Base-by-base conservation (phyloP, 495 filamentous ascomycete genomes). In the Bathelium albidoporum region DNA sequence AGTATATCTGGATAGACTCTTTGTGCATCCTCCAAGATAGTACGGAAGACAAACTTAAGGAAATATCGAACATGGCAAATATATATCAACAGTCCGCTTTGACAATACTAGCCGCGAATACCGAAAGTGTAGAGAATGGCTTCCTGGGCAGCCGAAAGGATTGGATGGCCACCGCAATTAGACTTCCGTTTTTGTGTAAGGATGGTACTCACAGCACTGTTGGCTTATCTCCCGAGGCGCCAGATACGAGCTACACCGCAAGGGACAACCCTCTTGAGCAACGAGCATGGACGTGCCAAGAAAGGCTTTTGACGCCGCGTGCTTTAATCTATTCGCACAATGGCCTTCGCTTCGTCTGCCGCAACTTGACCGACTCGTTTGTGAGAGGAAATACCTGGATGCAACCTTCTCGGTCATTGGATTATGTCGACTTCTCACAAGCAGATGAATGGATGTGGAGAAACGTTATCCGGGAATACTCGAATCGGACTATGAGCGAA, bases 1-100 rank as follows among this genome's bases (percentile, higher is more conserved):
- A 59, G 41, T 73, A 71, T 58, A 60, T 75, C 2, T 75, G 73
- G 74, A 73, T 74, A n/a, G 72, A 74, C 52, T 64, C 69, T 9
- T 63, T 75, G 1, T 75, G 73, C 58, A 74, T 74, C 29, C 24
- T 73, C 32, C 71, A 74, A 62, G 73, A 75, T 49, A 16, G 63
- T n/a, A 18, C 14, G 9, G 29, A 62, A 3, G 60, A 62, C 39
- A 49, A 49, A 20, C 43, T 49, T 49, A 7, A 49, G 43, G 43
- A 49, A n/a, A 49, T 49, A 3, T 49, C 43, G 9, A 49, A 20
- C 9, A 49, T 49, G 43, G 20, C 43, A 3, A 20, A 7, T 3
- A 49, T 49, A 49, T 49, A 49, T n/a, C 9, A n/a, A 3, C 43
- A 49, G 18, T 49, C 43, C 20, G 20, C 43, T 49, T 49, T 49